Base-by-base conservation (phyloP, 129 eudicot species). In the Mikania micrantha region DNA sequence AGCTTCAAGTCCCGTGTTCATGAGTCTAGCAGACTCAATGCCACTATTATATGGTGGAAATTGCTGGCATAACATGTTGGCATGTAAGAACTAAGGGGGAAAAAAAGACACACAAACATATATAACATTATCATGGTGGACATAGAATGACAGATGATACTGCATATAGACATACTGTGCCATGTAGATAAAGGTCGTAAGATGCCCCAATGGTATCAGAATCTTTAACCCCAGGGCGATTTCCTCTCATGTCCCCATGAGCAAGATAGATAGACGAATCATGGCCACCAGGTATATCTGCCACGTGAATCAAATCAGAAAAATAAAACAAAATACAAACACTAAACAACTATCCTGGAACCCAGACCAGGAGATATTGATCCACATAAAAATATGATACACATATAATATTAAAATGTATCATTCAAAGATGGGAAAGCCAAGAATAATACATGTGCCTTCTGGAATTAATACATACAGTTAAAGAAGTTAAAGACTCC, bases 121-220 rank as follows among this genome's bases (percentile, higher is more conserved):
- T 15, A 32, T 32, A 20, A 24, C 10, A 22, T 48, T 59, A 36
- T 7, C 54, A 47, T 47, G 9, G 24, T 17, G 7, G 8, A 63
- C n/a, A n/a, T n/a, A n/a, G n/a, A n/a, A n/a, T n/a, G n/a, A n/a
- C 24, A 12, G 44, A 54, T 41, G 24, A 40, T 20, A 69, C 44
- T 24, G 22, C 32, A 32, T 20, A 32, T 38, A 24, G 9, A 28
- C 74, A 13, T 90, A 90, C 97, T 85, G 78, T 32, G 68, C 73
- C 72, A 3, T 82, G 88, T 38, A 90, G 65, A 66, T 86, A 86
- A 53, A 83, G 88, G 20, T 90, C 97, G 64, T 90, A 90, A 32
- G 95, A 87, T 50, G 95, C 87, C 66, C 84, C 83, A 36, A 90
- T 77, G 20, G 91, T 40, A 45, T 87, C 91, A 25, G 84, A 76